Base-by-base conservation (phyloP, 495 filamentous ascomycete genomes). In the Oidiodendron maius region DNA sequence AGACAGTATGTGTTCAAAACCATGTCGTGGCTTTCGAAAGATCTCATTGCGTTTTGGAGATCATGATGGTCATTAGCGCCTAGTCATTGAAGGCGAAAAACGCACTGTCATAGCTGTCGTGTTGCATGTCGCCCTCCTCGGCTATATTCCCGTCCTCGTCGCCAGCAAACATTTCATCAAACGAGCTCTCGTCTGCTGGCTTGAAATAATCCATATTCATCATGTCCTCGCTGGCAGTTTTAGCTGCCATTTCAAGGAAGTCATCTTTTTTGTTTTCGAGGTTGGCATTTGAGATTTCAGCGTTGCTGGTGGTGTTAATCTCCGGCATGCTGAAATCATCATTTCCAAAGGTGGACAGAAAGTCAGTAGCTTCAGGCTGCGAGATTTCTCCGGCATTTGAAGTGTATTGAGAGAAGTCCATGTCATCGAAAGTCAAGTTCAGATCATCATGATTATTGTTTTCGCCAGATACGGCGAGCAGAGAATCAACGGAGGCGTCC, bases 261-360 rank as follows among this genome's bases (percentile, higher is more conserved):
- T 41, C 54, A 36, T 43, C 32, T 11, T 17, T 17, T 12, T 25
- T 44, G 13, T 51, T 50, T 17, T 11, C 34, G 12, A 25, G 9
- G 10, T n/a, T 37, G 30, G 50, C 48, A 6, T 37, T 26, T 22
- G 40, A 52, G 23, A 51, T 53, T 11, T 22, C 28, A 2, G 44
- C 23, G 25, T 44, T 34, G 5, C 36, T 50, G 17, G 41, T 32
- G n/a, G 51, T 34, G 12, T 49, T 20, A 22, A 51, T 24, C 22
- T 51, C 43, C n/a, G 44, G 11, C 40, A 57, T 49, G 36, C 42
- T 60, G 46, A 54, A 55, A 18, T 60, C 53, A n/a, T 25, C 43
- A 26, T 47, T 52, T 26, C 55, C 58, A 44, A 61, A 61, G 8
- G 39, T 52, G 5, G 50, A 53, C 9, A 60, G 43, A 41, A 60